phyloP scores from a whole-genome alignment of 2,329 filamentous ascomycete species.

The Lithohypha guttulata region DNA sequence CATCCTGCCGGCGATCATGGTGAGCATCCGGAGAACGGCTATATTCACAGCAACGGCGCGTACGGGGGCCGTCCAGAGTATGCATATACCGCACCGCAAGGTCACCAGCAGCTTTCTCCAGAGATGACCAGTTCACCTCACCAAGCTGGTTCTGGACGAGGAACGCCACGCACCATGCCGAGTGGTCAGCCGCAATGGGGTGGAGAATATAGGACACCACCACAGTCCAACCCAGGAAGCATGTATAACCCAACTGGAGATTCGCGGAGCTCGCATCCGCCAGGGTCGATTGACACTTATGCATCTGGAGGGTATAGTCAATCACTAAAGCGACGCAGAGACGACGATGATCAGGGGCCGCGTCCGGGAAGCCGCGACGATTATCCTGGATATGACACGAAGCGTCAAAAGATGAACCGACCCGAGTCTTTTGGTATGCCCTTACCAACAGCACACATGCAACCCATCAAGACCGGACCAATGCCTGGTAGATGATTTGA shows the following conservation, averaged over 20 bases:
- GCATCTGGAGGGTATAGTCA: constrained; percentile 57
- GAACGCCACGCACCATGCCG: constrained; percentile 70
- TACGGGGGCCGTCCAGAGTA: constrained; percentile 70
- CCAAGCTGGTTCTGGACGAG: constrained; percentile 69
- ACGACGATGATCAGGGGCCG: constrained; percentile 54
- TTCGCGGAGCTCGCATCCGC: constrained; percentile 61
- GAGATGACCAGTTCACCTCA: constrained; percentile 80
- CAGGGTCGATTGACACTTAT: constrained; percentile 58
- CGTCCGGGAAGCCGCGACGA: constrained; percentile 49
- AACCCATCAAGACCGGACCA: constrained; percentile 33
- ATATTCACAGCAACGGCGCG: constrained; percentile 66
- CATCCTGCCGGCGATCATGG: constrained; percentile 54
- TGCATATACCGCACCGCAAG: constrained; percentile 61
- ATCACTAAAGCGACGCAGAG: constrained; percentile 51
- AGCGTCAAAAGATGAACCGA: constrained; percentile 64
- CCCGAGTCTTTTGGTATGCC: constrained; percentile 43
- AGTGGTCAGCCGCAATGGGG: constrained; percentile 64
- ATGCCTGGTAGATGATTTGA: constrained; percentile 12
- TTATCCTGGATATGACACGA: constrained; percentile 53
- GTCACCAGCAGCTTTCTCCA: constrained; percentile 65
- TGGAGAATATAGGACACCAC: constrained; percentile 63
- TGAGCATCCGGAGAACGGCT: constrained; percentile 63
- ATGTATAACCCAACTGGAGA: constrained; percentile 85
- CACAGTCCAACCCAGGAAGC: constrained; percentile 63
- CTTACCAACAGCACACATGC: constrained; percentile 31